Evolutionary conservation across 176 grass and related monocot genomes (phyloP).

Genomic region (Alopecurus myosuroides): DNA sequence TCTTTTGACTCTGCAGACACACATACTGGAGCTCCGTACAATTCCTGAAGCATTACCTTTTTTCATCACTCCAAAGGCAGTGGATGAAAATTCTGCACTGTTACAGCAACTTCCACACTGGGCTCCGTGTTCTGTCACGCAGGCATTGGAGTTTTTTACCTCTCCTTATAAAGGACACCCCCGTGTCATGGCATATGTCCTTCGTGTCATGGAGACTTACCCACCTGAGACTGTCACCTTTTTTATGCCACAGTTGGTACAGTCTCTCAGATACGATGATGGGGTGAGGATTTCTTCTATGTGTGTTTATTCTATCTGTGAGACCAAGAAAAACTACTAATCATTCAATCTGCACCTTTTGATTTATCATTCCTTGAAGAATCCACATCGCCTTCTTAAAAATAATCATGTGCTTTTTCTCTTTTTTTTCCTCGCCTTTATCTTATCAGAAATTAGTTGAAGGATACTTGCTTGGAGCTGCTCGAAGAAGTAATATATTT

Average conservation of each 20-base stretch:
- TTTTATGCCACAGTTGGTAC: slow-evolving; percentile 98
- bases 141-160: slow-evolving; percentile 93
- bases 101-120: slow-evolving; percentile 97
- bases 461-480: slow-evolving; percentile 97
- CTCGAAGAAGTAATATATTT: slow-evolving; percentile 95
- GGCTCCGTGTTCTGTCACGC: slow-evolving; percentile 94
- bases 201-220: slow-evolving; percentile 98
- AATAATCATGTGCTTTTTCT: neutral
- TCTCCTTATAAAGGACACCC: slow-evolving; percentile 96
- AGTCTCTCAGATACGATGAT: slow-evolving; percentile 97
- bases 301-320: slow-evolving; percentile 12
- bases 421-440: slow-evolving; percentile 18
- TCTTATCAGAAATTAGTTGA: slow-evolving; percentile 89
- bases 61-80: slow-evolving; percentile 96
- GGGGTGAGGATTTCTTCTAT: slow-evolving; percentile 59
- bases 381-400: slow-evolving; percentile 2
- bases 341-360: slow-evolving; percentile 24
- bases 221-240: slow-evolving; percentile 92
- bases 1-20: slow-evolving; percentile 42
- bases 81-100: slow-evolving; percentile 87
- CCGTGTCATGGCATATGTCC: slow-evolving; percentile 96
- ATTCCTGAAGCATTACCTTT: slow-evolving; percentile 97
- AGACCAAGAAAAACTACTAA: neutral
- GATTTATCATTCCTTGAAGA: slow-evolving; percentile 19
- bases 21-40: slow-evolving; percentile 80